These are phyloP conservation scores for Picea mariana DNA, from an alignment of 83 land plant species.

Conservation along the genomic window DNA sequence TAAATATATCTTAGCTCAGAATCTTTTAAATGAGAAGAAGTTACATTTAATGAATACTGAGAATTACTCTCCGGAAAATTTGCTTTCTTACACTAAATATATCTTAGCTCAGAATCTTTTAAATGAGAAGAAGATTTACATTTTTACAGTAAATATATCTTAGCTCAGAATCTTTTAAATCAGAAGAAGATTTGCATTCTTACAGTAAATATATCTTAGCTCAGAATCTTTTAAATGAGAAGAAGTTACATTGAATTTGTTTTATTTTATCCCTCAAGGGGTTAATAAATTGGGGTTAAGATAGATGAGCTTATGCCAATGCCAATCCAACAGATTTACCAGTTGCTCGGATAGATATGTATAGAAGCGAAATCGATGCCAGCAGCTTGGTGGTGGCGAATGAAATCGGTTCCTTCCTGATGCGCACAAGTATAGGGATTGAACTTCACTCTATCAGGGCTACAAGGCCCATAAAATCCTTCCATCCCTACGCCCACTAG, in stretches of 20 bases:
- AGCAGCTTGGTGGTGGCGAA: slow-evolving; percentile 51
- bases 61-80: no score
- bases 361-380: slow-evolving; percentile 76
- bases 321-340: slow-evolving; percentile 52
- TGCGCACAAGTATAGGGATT: slow-evolving; percentile 27
- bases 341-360: slow-evolving; percentile 67
- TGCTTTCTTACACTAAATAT: no score
- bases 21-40: no score
- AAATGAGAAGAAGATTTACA: no score
- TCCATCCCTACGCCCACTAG: slow-evolving; percentile 31
- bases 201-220: no score
- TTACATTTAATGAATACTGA: no score
- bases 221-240: no score
- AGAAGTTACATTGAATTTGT: neutral
- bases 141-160: no score
- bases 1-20: no score
- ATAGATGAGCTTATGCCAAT: slow-evolving; percentile 23
- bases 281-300: slow-evolving; percentile 27
- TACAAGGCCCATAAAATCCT: slow-evolving; percentile 38
- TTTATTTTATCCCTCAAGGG: neutral
- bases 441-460: slow-evolving; percentile 17
- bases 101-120: no score
- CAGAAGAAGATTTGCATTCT: no score
- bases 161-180: no score
- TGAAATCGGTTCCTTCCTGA: slow-evolving; percentile 60